Conservation (phyloP, 805 yeast species). For the Wickerhamomyces sydowiorum region DNA sequence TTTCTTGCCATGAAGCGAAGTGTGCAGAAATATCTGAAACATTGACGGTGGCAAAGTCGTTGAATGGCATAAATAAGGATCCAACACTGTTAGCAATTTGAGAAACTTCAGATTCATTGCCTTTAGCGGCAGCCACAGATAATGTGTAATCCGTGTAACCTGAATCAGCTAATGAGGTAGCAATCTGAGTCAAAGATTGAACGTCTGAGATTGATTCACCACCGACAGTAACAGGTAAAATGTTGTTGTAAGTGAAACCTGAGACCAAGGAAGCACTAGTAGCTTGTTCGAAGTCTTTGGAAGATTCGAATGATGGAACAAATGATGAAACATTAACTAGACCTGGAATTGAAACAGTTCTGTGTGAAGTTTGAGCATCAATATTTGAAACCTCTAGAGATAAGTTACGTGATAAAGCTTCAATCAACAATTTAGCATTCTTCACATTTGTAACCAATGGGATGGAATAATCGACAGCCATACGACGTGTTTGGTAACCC, state of each 20-base stretch:
- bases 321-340: constrained; percentile 76
- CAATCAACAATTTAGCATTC: constrained; percentile 91
- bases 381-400: constrained; percentile 63
- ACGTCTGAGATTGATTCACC: constrained; percentile 64
- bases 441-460: constrained; percentile 97
- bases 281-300: constrained; percentile 55
- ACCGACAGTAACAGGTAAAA: constrained; percentile 63
- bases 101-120: constrained; percentile 56
- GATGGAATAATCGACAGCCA: constrained; percentile 98
- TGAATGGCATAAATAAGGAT: constrained; percentile 76
- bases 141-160: constrained; percentile 80
- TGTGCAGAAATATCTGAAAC: constrained; percentile 78
- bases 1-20: constrained; percentile 76
- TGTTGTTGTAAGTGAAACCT: constrained; percentile 84
- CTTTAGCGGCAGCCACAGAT: constrained; percentile 75
- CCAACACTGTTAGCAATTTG: constrained; percentile 65
- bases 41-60: constrained; percentile 55
- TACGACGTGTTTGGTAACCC: constrained; percentile 97
- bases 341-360: constrained; percentile 80
- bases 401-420: constrained; percentile 76
- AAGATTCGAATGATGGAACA: constrained; percentile 57
- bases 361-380: constrained; percentile 90
- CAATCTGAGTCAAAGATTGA: constrained; percentile 59
- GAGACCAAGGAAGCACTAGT: constrained; percentile 70
- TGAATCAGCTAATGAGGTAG: constrained; percentile 42